These are phyloP conservation scores for Pleurotus salmoneostramineus DNA, from an alignment of 768 basidiomycete genomes.

Conservation along the genomic window DNA sequence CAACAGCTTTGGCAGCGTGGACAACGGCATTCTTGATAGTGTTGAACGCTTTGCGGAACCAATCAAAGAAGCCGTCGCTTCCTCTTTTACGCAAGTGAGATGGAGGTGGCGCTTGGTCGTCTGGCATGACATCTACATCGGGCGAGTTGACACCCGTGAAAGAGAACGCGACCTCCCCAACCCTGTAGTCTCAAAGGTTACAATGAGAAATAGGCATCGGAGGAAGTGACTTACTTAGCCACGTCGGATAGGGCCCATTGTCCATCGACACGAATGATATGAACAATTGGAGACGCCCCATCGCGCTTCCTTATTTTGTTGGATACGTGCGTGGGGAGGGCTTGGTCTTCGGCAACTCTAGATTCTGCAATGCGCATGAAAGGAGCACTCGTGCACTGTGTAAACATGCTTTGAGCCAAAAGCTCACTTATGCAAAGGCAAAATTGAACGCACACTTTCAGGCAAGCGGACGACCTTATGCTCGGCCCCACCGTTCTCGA, in stretches of 20 bases:
- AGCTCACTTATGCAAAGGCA: not conserved
- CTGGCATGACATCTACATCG: conserved; percentile 2
- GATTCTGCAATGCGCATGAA: conserved; percentile 1
- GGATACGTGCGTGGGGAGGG: not conserved
- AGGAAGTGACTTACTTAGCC: too few relatives aligned
- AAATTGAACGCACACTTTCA: not conserved
- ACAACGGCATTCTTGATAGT: not conserved
- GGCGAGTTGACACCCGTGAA: conserved; percentile 12
- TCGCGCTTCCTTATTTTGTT: not conserved
- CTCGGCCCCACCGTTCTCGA: not conserved
- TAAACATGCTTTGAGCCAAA: not conserved
- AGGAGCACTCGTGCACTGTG: not conserved
- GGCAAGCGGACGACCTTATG: conserved; percentile 4
- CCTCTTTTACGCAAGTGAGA: not conserved
- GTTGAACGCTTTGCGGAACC: not conserved
- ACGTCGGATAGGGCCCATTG: not conserved
- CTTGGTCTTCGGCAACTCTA: not conserved
- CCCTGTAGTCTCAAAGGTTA: not conserved
- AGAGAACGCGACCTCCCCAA: not conserved
- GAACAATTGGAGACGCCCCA: not conserved
- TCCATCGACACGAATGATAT: not conserved
- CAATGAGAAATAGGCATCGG: too few relatives aligned
- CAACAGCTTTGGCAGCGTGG: not conserved
- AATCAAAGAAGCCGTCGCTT: not conserved
- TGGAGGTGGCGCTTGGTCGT: not conserved